These are phyloP conservation scores for Solanum chaucha DNA, from an alignment of 257 asterid genomes.

Conservation along the genomic window DNA sequence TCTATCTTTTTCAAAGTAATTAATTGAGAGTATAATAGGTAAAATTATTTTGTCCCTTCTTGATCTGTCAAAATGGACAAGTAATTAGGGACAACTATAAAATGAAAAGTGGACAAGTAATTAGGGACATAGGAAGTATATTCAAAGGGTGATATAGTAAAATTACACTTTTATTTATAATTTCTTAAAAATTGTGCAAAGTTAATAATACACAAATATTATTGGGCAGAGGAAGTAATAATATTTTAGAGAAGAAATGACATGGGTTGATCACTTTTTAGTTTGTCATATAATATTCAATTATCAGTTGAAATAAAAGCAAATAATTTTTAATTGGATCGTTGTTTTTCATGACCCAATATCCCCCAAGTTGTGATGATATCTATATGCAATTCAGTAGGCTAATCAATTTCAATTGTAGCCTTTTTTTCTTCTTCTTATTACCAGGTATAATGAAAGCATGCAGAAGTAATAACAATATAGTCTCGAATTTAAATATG, in stretches of 20 bases:
- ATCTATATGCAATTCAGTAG: too few relatives aligned
- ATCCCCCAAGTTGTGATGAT: not conserved
- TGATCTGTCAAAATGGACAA: too few relatives aligned
- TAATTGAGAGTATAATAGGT: too few relatives aligned
- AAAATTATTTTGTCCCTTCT: too few relatives aligned
- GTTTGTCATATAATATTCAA: not conserved
- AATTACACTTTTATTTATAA: too few relatives aligned
- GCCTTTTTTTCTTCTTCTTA: not conserved
- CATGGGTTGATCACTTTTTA: not conserved
- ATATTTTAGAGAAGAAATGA: not conserved
- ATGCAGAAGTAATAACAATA: not conserved
- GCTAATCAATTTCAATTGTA: not conserved
- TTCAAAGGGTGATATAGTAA: too few relatives aligned
- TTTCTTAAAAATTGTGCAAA: too few relatives aligned
- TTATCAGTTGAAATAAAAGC: not conserved
- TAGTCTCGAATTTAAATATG: not conserved
- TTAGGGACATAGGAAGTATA: too few relatives aligned
- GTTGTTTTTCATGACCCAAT: not conserved
- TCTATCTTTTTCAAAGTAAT: too few relatives aligned
- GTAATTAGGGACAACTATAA: too few relatives aligned
- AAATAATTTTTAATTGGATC: not conserved
- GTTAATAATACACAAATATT: too few relatives aligned
- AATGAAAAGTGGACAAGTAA: too few relatives aligned
- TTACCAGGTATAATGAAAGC: not conserved
- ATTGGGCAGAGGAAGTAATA: rapidly evolving